Base-by-base conservation (phyloP, 768 basidiomycete genomes). In the Cubamyces sp. region DNA sequence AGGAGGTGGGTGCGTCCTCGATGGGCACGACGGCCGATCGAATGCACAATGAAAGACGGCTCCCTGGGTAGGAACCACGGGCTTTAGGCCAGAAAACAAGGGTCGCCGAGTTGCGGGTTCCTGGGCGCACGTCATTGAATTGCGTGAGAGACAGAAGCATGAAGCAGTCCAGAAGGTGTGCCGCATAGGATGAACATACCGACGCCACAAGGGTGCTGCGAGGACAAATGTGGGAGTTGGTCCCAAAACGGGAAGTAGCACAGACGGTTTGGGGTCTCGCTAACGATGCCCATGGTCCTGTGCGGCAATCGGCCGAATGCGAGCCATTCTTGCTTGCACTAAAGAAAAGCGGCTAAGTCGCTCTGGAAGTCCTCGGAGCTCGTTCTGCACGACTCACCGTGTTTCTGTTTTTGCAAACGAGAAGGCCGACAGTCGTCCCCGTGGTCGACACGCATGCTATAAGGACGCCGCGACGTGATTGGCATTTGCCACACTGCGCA, bases 161-260 rank as follows among this genome's bases (percentile, higher is more conserved):
- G 26, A 9, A 21, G 19, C 5, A n/a, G 30, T 11, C 50, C 23
- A n/a, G 40, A 34, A 37, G 11, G 15, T 43, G 28, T 19, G n/a
- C 21, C 18, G 57, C 28, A 11, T 8, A 11, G 28, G 23, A 42
- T 51, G 49, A 59, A 34, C 39, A 19, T 26, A n/a, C 8, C 25
- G 45, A 59, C 57, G 48, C 57, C 57, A 59, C 57, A 39, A 58
- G 15, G 57, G 48, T 30, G 41, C 48, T 45, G 57, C 57, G 49
- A 28, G 39, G 49, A 16, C 42, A 40, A 11, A n/a, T 41, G 40
- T 50, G 48, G 42, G 57, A 41, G 26, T 26, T 39, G n/a, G 30
- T 5, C n/a, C 16, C 28, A 56, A 18, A 45, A 28, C 9, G 16
- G 26, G n/a, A 46, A 16, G 18, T 37, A 43, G 1, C 54, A 47